These are phyloP conservation scores for Ustilago nuda DNA, from an alignment of 1,284 basidiomycete species.

Conservation along the genomic window DNA sequence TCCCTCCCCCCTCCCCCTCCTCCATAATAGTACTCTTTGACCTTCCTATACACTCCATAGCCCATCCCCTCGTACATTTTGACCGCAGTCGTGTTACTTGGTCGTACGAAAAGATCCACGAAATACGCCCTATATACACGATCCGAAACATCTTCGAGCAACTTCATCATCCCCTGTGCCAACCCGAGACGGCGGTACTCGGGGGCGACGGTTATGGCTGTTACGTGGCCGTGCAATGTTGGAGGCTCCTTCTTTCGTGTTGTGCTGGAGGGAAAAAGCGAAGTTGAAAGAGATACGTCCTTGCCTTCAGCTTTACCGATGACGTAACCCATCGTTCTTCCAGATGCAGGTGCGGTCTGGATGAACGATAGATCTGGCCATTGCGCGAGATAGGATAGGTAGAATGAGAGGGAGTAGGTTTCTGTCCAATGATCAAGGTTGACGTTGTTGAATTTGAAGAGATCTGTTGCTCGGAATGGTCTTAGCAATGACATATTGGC, in stretches of 20 bases:
- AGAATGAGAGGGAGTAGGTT: constrained; percentile 88
- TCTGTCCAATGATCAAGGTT: constrained; percentile 94
- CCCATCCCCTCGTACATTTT: constrained; percentile 89
- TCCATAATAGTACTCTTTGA: constrained; percentile 85
- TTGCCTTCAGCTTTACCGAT: constrained; percentile 64
- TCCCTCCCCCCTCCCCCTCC: constrained; percentile 76
- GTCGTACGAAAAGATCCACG: constrained; percentile 90
- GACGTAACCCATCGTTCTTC: constrained; percentile 56
- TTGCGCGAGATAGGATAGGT: constrained; percentile 83
- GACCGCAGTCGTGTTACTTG: constrained; percentile 73
- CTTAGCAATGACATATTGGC: constrained; percentile 80
- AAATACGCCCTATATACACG: constrained; percentile 76
- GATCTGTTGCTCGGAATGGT: constrained; percentile 84
- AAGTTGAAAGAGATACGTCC: constrained; percentile 21
- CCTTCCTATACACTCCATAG: constrained; percentile 85
- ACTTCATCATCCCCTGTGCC: constrained; percentile 82
- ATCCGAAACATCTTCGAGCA: constrained; percentile 84
- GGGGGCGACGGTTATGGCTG: constrained; percentile 88
- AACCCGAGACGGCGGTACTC: constrained; percentile 86
- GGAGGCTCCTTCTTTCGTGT: constrained; percentile 21
- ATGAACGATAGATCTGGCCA: constrained; percentile 90
- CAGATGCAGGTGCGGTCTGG: constrained; percentile 76
- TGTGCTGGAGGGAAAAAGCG: constrained; percentile 7
- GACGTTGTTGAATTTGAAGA: constrained; percentile 93
- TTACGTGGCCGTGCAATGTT: constrained; percentile 76